A percentile compares a stretch with the other conserved stretches of the same genome.
Evolutionary conservation across 2,329 filamentous ascomycete species (phyloP).

Genomic region (Neopestalotiopsis clavispora): DNA sequence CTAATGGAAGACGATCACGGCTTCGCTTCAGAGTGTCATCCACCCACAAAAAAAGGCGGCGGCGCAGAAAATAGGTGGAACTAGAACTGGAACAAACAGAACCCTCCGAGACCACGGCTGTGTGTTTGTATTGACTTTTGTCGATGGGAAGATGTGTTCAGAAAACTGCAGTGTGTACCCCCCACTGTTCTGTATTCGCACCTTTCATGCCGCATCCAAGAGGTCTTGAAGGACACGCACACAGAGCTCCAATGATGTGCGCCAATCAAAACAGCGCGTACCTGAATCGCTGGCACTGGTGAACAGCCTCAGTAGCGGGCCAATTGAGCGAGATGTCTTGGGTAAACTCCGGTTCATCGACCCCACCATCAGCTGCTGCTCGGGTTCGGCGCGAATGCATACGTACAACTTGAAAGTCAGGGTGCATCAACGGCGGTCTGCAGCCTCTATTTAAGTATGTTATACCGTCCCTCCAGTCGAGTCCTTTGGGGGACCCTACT

Average conservation of each 20-base stretch:
- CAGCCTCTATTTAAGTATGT: neutral
- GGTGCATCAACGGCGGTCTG: neutral
- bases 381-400: neutral
- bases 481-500: neutral
- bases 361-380: neutral
- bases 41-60: neutral
- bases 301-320: no score
- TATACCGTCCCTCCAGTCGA: neutral
- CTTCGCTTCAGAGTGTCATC: neutral
- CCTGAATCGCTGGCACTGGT: neutral
- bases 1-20: neutral
- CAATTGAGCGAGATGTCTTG: neutral
- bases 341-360: neutral
- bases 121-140: no score
- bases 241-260: neutral
- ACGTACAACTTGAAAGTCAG: neutral
- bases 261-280: neutral
- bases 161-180: no score
- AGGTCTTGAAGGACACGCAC: neutral
- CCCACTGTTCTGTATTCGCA: no score
- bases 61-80: neutral
- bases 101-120: no score
- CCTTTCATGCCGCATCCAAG: no score
- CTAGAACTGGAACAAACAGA: no score
- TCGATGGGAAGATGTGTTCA: no score